Base-by-base conservation (phyloP, 768 basidiomycete genomes). In the Mycena epipterygia region DNA sequence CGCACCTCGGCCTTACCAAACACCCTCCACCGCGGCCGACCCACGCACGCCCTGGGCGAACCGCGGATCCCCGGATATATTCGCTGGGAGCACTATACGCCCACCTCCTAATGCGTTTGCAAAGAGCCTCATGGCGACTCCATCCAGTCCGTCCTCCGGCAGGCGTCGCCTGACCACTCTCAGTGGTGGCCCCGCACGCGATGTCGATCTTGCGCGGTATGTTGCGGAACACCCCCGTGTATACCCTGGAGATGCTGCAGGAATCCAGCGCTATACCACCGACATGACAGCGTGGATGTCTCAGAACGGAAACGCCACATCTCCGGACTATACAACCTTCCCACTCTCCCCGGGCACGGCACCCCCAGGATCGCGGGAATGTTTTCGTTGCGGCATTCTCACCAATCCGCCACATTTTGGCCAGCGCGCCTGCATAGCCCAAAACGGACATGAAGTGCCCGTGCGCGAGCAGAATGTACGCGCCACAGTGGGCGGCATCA, bases 341-440 rank as follows among this genome's bases (percentile, higher is more conserved):
- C 68, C 61, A 14, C 37, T 58, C 37, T 52, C 56, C 27, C 68
- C 70, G 0, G 57, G 64, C 2, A 65, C 70, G 0, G 51, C 53
- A 25, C 33, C 48, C 3, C 57, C 64, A 12, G 64, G 63, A 53
- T 46, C 64, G 17, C 39, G 51, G 1, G 63, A 61, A 37, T 71
- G 69, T 25, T 65, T 52, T 17, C 63, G 63, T 2, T 70, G 69
- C 42, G 68, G 68, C 9, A 23, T 58, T 0, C 42, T 49, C 56
- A 56, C 68, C 19, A n/a, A 1, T 14, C 60, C 67, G 1, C 42
- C 59, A 4, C 60, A 61, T 52, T 60, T 44, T 29, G 64, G 64
- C 23, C 2, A 16, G 27, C 30, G 44, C 29, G 25, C 51, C 42
- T 62, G 60, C 33, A 17, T 2, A 19, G 51, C 32, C 27, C 27